Evolutionary conservation across 768 basidiomycete genomes (phyloP), one percentile per base, ranked within the genome.

Genomic region (Tricholoma sp.): DNA sequence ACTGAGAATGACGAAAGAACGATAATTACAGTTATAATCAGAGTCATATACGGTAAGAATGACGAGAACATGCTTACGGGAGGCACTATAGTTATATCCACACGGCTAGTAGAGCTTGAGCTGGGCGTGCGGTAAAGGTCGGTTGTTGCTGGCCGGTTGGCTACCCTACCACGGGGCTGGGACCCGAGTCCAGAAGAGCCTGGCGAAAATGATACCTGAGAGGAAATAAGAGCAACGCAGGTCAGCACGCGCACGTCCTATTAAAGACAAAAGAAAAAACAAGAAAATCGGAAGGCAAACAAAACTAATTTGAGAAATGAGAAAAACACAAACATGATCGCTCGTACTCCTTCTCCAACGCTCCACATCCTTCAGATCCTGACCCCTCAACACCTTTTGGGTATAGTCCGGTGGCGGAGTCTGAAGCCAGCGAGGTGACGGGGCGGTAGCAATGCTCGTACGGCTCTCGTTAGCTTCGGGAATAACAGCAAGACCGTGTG

Each of bases 391-490:
- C 37, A 12, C 27, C 27, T 49, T 29, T 1, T 22, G 27, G 21
- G n/a, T 57, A 24, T 29, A 55, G 27, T 54, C 51, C 6, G 54
- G 47, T 1, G 57, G 53, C 27, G 59, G 54, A 37, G 57, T 55
- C 14, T 19, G 46, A 34, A 54, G 27, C 61, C 51, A 62, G 22
- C 18, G 37, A 8, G 46, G 50, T 12, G 57, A 55, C 18, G 60
- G 54, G 21, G 50, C 57, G 47, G 58, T 62, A 18, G 59, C 35
- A 2, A 60, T 49, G 32, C 60, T 63, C 31, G 55, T 55, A 12
- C 56, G 59, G 1, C 57, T 54, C n/a, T 59, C 45, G 18, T 56
- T 59, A 21, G 52, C 61, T 29, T 66, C 65, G 0, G 63, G 61
- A 19, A 66, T 66, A 32, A 58, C 63, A 50, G 63, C 62, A 19